These are phyloP conservation scores for Lathyrus aphaca DNA, from an alignment of 306 rosid species.

Conservation along the genomic window DNA sequence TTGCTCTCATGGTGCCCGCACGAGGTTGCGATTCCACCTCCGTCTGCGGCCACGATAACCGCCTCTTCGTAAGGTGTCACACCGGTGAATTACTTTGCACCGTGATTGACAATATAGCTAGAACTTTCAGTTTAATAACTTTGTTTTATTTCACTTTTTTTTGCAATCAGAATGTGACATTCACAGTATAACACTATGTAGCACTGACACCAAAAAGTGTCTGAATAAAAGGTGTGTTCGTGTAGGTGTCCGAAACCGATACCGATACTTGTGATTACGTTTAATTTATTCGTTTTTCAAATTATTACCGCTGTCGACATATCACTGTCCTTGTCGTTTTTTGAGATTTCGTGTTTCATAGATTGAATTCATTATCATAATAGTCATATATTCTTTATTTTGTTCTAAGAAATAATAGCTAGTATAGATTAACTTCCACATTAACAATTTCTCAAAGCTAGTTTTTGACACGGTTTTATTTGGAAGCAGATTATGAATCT, in stretches of 20 bases:
- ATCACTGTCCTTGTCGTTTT: too few relatives aligned
- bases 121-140: background rate
- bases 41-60: background rate
- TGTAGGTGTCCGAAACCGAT: too few relatives aligned
- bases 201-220: too few relatives aligned
- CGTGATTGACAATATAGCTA: too few relatives aligned
- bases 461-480: slow-evolving; percentile 17
- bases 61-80: too few relatives aligned
- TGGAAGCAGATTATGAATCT: slow-evolving; percentile 27
- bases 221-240: too few relatives aligned
- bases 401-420: background rate
- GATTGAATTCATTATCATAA: background rate
- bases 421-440: background rate
- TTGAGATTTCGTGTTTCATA: background rate
- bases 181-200: too few relatives aligned
- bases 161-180: too few relatives aligned
- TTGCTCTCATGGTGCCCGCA: background rate
- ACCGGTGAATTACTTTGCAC: too few relatives aligned
- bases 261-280: too few relatives aligned
- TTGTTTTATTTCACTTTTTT: too few relatives aligned
- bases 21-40: background rate
- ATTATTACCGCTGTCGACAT: background rate
- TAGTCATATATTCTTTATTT: background rate
- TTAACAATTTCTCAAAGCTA: slow-evolving; percentile 7
- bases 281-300: too few relatives aligned